Evolutionary conservation across 1,139 yeast genomes (phyloP), one percentile per base, ranked within the genome.

Genomic region (Candida sanyaensis): DNA sequence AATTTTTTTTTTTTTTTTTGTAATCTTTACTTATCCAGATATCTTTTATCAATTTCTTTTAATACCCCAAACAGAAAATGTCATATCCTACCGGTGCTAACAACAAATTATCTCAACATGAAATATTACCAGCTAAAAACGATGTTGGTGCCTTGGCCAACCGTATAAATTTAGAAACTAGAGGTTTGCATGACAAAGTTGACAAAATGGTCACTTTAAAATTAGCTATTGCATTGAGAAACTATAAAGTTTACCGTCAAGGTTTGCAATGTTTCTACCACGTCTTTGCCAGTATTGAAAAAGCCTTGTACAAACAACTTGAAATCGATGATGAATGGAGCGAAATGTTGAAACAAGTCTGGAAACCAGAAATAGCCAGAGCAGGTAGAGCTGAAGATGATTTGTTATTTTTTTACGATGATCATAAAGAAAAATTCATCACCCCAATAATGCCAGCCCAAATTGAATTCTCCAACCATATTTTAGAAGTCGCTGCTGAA

Each of bases 61-160:
- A 26, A 36, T n/a, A 36, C 30, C 39, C 7, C 31, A 37, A 26
- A 26, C 9, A 26, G 28, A 41, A 43, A 59, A 46, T 55, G 24
- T 38, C 55, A 11, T 47, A 53, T 17, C 61, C 54, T 49, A 50
- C 55, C 27, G 69, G 68, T 42, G 66, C 72, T 41, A 66, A 68
- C 44, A 62, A 75, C 51, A 80, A 73, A 55, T 64, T 79, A 47
- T 64, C 73, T 29, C 86, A 79, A 60, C 70, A 71, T 45, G 90
- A 84, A 59, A 78, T 84, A 42, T 75, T 88, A 40, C 96, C 96
- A 1, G 75, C 83, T 21, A 85, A 85, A 50, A 78, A 80, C 31
- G 96, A 88, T 61, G 69, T 84, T 23, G 96, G 93, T 36, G 96
- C 96, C 6, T 73, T 88, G 47, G 96, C 84, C 47, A 88, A 88